Base-by-base conservation (phyloP, 2,329 filamentous ascomycete genomes). In the Exophiala xenobiotica region DNA sequence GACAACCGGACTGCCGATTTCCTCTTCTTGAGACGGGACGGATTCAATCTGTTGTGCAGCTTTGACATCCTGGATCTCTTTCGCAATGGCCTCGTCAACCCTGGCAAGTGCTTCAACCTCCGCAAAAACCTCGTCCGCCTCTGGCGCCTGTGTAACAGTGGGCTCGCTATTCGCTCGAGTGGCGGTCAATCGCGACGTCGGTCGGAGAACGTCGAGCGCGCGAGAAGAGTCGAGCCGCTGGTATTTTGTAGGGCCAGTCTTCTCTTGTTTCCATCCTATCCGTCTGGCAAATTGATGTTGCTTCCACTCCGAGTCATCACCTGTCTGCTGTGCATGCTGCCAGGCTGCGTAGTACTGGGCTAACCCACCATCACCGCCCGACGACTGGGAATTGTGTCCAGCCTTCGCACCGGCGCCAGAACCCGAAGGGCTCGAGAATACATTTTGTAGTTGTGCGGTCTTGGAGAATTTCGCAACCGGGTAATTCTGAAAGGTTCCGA, bases 281-380 rank as follows among this genome's bases (percentile, higher is more conserved):
- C 86, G 81, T 70, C 90, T 87, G 49, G 86, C 87, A 68, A 95
- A 91, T 69, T 96, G 88, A 64, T 90, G 95, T 68, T 96, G 90
- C 37, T 86, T 86, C 90, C 90, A 96, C 68, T 96, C 91, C 61
- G 86, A 83, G 44, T 90, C 86, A 41, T 84, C 73, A 29, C 78
- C 86, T 43, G 79, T 77, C 53, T 78, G 78, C 68, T 92, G 84
- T 58, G 85, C 81, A 68, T 87, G 86, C 70, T 92, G 90, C 76
- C 93, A 87, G 48, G 90, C 88, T 69, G 93, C 90, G 64, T 90
- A 95, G 72, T 96, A 96, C 63, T 89, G 90, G 57, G 91, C 90
- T 78, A 97, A 67, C 54, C 86, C 87, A 57, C 80, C 80, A 73
- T 86, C 80, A 51, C 67, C 71, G 14, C 68, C 67, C 19, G 65